Percentiles rank a stretch among this genome's conserved stretches.
These are phyloP conservation scores for Cladorrhinum samala DNA, from an alignment of 495 filamentous ascomycete species.

Conservation along the genomic window DNA sequence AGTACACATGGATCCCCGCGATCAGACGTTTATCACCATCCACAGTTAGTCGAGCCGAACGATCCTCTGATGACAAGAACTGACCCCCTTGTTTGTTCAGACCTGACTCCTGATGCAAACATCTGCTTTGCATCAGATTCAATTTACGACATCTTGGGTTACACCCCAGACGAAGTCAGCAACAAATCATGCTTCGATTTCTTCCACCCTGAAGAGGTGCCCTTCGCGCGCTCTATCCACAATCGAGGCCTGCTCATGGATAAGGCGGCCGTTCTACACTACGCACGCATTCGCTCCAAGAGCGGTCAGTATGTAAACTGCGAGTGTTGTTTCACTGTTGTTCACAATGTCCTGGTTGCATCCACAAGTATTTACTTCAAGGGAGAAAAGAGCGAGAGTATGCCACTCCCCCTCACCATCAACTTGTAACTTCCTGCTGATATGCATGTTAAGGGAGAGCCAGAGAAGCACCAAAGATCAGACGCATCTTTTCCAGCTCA, in stretches of 20 bases:
- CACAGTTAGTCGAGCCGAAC: slow-evolving; percentile 57
- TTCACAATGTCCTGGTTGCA: slow-evolving; percentile 80
- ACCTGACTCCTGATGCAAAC: slow-evolving; percentile 68
- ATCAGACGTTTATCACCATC: slow-evolving; percentile 90
- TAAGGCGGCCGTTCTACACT: slow-evolving; percentile 79
- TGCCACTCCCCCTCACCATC: slow-evolving; percentile 7
- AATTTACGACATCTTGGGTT: slow-evolving; percentile 75
- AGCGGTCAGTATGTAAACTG: slow-evolving; percentile 72
- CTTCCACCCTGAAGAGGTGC: slow-evolving; percentile 77
- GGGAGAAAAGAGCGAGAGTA: slow-evolving; percentile 69
- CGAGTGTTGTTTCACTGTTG: slow-evolving; percentile 85
- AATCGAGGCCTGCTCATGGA: slow-evolving; percentile 68
- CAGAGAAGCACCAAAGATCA: slow-evolving; percentile 70
- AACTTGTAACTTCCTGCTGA: slow-evolving; percentile 1
- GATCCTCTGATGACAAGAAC: neutral
- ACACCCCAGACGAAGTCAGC: slow-evolving; percentile 66
- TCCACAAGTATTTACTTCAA: slow-evolving; percentile 74
- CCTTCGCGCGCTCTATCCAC: slow-evolving; percentile 68
- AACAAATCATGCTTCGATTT: slow-evolving; percentile 79
- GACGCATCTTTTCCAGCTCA: slow-evolving; percentile 72
- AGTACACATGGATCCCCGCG: slow-evolving; percentile 53
- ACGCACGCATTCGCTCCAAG: slow-evolving; percentile 63
- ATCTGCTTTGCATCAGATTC: slow-evolving; percentile 82
- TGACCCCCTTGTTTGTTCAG: slow-evolving; percentile 32
- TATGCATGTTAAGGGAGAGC: slow-evolving; percentile 55